phyloP scores from a whole-genome alignment of 2,329 filamentous ascomycete genomes.

The Colletotrichum shisoi region DNA sequence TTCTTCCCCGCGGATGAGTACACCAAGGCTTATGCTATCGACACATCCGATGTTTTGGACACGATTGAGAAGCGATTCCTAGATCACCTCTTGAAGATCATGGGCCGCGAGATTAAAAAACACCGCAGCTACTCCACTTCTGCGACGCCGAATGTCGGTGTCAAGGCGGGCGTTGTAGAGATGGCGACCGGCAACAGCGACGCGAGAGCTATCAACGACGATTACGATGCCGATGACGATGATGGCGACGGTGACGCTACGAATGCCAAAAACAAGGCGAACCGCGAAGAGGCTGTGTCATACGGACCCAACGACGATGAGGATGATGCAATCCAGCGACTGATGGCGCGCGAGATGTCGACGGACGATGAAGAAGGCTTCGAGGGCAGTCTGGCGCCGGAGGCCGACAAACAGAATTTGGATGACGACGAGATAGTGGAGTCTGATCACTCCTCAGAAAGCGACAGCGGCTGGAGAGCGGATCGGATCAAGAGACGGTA shows the following conservation, averaged over 20 bases:
- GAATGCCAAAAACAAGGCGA: constrained; percentile 75
- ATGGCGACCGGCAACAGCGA: constrained; percentile 55
- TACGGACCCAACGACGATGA: constrained; percentile 95
- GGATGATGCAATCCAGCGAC: constrained; percentile 76
- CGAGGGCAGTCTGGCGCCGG: constrained; percentile 57
- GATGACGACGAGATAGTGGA: constrained; percentile 52
- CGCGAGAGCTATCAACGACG: constrained; percentile 55
- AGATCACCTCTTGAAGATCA: constrained; percentile 72
- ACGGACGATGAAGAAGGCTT: constrained; percentile 62
- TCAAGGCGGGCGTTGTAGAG: constrained; percentile 62
- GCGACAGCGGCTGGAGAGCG: constrained; percentile 58
- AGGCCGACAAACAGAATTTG: constrained; percentile 35
- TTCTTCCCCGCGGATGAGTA: constrained; percentile 90
- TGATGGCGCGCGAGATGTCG: constrained; percentile 66
- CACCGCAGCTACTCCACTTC: constrained; percentile 71
- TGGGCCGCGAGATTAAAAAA: constrained; percentile 84
- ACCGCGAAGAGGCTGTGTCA: constrained; percentile 81
- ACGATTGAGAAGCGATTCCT: constrained; percentile 85
- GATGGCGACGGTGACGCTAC: constrained; percentile 82
- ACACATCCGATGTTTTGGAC: constrained; percentile 75
- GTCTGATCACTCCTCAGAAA: constrained; percentile 52
- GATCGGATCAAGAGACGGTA: constrained; percentile 70
- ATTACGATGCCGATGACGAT: constrained; percentile 71
- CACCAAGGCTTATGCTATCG: constrained; percentile 83
- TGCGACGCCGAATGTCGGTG: constrained; percentile 77